Percentiles rank a stretch among this genome's conserved stretches.
Evolutionary conservation across 2,329 filamentous ascomycete species (phyloP).

Genomic region (Chaetothyriales sp.): DNA sequence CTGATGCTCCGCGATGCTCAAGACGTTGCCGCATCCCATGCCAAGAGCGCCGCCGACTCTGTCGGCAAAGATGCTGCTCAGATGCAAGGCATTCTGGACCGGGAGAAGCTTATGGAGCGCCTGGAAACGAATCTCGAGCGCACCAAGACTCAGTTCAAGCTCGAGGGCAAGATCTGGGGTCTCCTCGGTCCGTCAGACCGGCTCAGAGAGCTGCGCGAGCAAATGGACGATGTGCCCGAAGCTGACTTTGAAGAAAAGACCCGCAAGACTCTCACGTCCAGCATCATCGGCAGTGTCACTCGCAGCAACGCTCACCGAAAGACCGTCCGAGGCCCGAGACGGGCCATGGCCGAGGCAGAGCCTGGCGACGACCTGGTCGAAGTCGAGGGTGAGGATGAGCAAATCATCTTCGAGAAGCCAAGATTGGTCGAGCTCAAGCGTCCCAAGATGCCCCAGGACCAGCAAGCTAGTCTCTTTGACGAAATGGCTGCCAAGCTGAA

Average conservation of each 20-base stretch:
- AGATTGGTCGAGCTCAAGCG: slow-evolving; percentile 65
- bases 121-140: slow-evolving; percentile 90
- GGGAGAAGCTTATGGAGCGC: slow-evolving; percentile 81
- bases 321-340: slow-evolving; percentile 21
- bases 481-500: slow-evolving; percentile 66
- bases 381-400: slow-evolving; percentile 44
- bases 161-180: slow-evolving; percentile 85
- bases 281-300: slow-evolving; percentile 59
- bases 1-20: slow-evolving; percentile 97
- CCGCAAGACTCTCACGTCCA: slow-evolving; percentile 53
- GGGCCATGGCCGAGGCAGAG: slow-evolving; percentile 25
- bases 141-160: slow-evolving; percentile 94
- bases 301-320: slow-evolving; percentile 37
- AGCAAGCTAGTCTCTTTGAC: slow-evolving; percentile 54
- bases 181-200: slow-evolving; percentile 82
- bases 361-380: slow-evolving; percentile 30
- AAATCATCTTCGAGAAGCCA: slow-evolving; percentile 62
- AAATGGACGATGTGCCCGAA: slow-evolving; percentile 64
- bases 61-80: slow-evolving; percentile 55
- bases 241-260: slow-evolving; percentile 41
- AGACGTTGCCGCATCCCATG: slow-evolving; percentile 82
- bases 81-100: slow-evolving; percentile 86
- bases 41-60: slow-evolving; percentile 44
- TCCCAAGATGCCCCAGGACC: slow-evolving; percentile 47
- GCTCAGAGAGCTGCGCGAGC: slow-evolving; percentile 77